phyloP scores from a whole-genome alignment of 495 filamentous ascomycete species.

The Penicillium antarcticum region DNA sequence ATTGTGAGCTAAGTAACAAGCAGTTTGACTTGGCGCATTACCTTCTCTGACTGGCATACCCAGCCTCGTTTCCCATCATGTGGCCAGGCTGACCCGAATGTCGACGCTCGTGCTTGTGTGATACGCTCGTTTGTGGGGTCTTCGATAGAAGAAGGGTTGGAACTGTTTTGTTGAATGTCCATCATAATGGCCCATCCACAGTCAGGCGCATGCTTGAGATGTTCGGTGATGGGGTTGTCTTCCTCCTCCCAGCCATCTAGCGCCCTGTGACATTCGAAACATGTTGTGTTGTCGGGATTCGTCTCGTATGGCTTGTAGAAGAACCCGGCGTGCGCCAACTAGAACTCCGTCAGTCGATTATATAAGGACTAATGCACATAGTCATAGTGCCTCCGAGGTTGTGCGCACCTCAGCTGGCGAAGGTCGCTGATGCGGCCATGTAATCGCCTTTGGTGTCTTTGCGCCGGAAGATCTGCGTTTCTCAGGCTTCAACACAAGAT shows the following conservation, averaged over 20 bases:
- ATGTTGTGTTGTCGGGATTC: conserved; percentile 82
- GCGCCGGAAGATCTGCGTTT: conserved; percentile 67
- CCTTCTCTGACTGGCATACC: conserved; percentile 84
- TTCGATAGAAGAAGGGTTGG: conserved; percentile 59
- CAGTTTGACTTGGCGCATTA: conserved; percentile 26
- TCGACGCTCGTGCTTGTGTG: conserved; percentile 71
- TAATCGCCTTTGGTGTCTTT: conserved; percentile 57
- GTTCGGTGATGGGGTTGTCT: conserved; percentile 78
- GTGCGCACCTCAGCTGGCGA: conserved; percentile 60
- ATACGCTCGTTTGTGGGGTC: conserved; percentile 71
- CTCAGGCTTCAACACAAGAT: conserved; percentile 51
- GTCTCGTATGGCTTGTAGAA: conserved; percentile 73
- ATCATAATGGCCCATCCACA: conserved; percentile 89
- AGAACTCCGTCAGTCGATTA: conserved; percentile 16
- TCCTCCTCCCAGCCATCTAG: conserved; percentile 86
- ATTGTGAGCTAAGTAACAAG: conserved; percentile 14
- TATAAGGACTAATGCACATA: neutral
- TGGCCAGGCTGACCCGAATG: conserved; percentile 77
- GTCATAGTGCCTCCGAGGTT: neutral
- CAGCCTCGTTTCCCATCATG: conserved; percentile 86
- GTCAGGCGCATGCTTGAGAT: conserved; percentile 72
- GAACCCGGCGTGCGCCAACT: conserved; percentile 90
- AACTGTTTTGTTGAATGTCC: conserved; percentile 62
- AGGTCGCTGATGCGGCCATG: conserved; percentile 74
- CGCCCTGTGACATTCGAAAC: conserved; percentile 75